Conservation (phyloP, 352 stramenopile species). For the Globisporangium rhizosaccharum region DNA sequence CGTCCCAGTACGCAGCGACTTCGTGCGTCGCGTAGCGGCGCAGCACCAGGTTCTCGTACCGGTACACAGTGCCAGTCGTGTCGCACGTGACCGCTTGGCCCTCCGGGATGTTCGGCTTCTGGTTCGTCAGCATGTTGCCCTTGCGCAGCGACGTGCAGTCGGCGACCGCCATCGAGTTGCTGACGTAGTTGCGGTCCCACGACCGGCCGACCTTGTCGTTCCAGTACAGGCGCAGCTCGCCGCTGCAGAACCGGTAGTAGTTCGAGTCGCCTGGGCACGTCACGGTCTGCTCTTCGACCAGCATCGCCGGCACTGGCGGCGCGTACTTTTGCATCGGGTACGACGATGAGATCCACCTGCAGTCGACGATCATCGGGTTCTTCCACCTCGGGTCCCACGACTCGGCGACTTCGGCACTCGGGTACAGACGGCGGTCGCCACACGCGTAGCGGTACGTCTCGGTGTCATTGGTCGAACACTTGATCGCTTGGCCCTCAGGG, state of each 20-base stretch:
- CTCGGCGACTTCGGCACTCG: constrained; percentile 2
- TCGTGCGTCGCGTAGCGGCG: constrained; percentile 15
- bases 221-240: neutral
- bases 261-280: neutral
- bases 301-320: neutral
- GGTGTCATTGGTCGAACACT: neutral
- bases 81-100: constrained; percentile 3
- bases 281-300: neutral
- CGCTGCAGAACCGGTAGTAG: neutral
- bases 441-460: constrained; percentile 9
- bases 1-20: constrained; percentile 18
- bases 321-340: neutral
- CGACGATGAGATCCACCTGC: neutral
- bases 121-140: neutral
- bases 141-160: neutral
- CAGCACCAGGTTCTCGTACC: neutral
- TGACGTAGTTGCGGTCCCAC: neutral
- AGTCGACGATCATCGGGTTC: constrained; percentile 4
- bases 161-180: neutral
- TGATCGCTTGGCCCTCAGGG: constrained; percentile 16
- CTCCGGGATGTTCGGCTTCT: constrained; percentile 1
- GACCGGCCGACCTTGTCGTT: neutral
- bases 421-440: constrained; percentile 7
- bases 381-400: constrained; percentile 14
- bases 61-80: neutral